Evolutionary conservation across 192 early-diverging fungal species (phyloP).

Genomic region (Coemansia asiatica): DNA sequence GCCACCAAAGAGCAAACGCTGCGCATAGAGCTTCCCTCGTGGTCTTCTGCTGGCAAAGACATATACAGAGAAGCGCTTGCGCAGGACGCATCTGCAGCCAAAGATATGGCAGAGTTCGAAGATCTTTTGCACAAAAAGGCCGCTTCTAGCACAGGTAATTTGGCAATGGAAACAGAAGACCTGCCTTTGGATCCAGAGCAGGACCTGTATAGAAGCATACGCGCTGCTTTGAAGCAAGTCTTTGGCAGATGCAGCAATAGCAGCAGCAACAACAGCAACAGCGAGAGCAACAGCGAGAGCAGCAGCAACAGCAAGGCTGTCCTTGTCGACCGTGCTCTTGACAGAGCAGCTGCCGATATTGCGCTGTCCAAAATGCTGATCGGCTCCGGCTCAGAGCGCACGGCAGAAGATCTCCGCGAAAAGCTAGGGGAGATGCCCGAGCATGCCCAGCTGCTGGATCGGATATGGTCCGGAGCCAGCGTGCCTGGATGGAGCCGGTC

Average conservation of each 20-base stretch:
- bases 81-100: background rate
- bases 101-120: background rate
- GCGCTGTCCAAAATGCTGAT: background rate
- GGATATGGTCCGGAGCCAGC: too few relatives aligned
- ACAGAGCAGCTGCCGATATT: background rate
- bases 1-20: background rate
- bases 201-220: too few relatives aligned
- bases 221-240: too few relatives aligned
- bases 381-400: background rate
- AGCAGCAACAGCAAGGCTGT: too few relatives aligned
- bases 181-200: too few relatives aligned
- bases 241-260: too few relatives aligned
- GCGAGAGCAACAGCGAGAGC: too few relatives aligned
- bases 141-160: too few relatives aligned
- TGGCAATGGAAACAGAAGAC: too few relatives aligned
- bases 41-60: constrained; percentile 7
- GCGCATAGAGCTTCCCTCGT: constrained; percentile 19
- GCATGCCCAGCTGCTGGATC: background rate
- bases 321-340: background rate
- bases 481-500: too few relatives aligned
- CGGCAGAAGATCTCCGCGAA: background rate
- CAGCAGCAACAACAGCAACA: too few relatives aligned
- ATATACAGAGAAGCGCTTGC: constrained; percentile 9
- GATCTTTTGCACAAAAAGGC: background rate
- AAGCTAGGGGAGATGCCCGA: background rate